Evolutionary conservation across 306 rosid genomes (phyloP), one percentile per base, ranked within the genome.

Genomic region (Glycine tomentella): DNA sequence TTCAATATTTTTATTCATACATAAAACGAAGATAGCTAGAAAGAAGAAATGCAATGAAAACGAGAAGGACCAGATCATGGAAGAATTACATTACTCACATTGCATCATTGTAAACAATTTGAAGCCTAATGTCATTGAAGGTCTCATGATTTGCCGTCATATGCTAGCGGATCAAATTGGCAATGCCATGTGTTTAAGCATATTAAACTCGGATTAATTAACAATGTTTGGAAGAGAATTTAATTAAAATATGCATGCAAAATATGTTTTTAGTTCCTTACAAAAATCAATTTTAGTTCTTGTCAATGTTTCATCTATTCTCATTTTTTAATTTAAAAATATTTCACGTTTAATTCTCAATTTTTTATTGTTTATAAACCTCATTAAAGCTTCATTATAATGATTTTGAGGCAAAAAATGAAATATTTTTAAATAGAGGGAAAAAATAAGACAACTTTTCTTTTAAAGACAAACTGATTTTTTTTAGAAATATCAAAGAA

Each of bases 121-220:
- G 58, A 25, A 75, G 57, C 79, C 70, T 75, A 14, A 9, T 0
- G 25, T 59, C 79, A 58, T 20, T 59, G 46, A 75, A 58, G 20
- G 69, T 58, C 31, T 20, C 46, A 2, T 20, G 20, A 25, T 75
- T 75, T 58, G 79, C 8, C 58, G 7, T 2, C 3, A 52, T 13
- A 14, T 52, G 17, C 58, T 14, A 2, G 0, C 8, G 17, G 58
- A 52, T 12, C 46, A 12, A 52, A 13, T 5, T 14, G 58, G 17
- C 7, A 52, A 14, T 14, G 17, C 7, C 3, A 17, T 52, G 58
- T 52, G 58, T 16, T 52, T 52, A 52, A 52, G 16, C 2, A 52
- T 13, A 11, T 49, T 13, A 14, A 52, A 52, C 17, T 14, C 55
- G 13, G 17, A 52, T 52, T 2, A 52, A 52, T 52, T 2, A 52